Conservation (phyloP, 108 stramenopile genomes). For the Cylindrotheca closterium region DNA sequence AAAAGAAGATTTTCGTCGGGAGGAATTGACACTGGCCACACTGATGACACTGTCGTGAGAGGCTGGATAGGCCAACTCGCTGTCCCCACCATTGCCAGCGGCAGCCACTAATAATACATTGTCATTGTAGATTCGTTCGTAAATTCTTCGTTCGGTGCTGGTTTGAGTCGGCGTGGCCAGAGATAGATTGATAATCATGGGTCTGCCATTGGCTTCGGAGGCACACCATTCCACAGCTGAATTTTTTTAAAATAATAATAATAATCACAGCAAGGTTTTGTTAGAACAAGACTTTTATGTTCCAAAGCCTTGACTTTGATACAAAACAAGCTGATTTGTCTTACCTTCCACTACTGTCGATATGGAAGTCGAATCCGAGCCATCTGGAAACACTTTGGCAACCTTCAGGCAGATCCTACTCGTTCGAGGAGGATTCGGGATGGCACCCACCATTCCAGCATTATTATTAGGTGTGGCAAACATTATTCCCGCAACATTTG, state of each 20-base stretch:
- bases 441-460: conserved; percentile 54
- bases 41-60: conserved; percentile 42
- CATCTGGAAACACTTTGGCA: conserved; percentile 3
- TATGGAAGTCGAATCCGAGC: neutral
- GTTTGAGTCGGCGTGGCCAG: conserved; percentile 21
- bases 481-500: conserved; percentile 64
- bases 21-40: conserved; percentile 30
- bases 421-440: conserved; percentile 7
- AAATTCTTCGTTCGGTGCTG: neutral
- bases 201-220: conserved; percentile 14
- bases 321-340: neutral
- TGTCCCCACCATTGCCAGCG: conserved; percentile 54
- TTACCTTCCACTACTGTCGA: neutral
- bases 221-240: conserved; percentile 44
- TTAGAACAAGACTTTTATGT: too few species aligned
- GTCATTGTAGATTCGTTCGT: neutral
- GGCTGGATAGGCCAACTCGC: conserved; percentile 44
- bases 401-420: conserved; percentile 30
- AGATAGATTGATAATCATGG: conserved; percentile 52
- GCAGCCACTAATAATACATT: conserved; percentile 33
- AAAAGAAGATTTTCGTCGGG: conserved; percentile 5
- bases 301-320: too few species aligned
- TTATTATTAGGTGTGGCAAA: conserved; percentile 43
- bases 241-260: neutral
- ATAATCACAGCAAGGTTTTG: neutral